phyloP scores from a whole-genome alignment of 2,329 filamentous ascomycete species.

The Phialemonium atrogriseum region DNA sequence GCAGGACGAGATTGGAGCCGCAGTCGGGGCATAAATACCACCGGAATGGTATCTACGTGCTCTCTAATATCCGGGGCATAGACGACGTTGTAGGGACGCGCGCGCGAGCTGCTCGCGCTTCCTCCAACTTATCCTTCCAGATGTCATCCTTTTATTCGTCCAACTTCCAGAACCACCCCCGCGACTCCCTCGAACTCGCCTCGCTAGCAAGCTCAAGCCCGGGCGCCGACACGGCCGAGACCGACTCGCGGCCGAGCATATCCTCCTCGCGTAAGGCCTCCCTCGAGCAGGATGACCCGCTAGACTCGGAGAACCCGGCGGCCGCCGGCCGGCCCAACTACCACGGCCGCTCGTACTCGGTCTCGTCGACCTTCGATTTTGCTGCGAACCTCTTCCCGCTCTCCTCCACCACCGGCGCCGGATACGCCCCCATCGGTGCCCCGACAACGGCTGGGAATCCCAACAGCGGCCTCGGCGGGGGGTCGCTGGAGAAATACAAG shows the following conservation, averaged over 20 bases:
- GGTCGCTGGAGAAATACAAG: conserved; percentile 90
- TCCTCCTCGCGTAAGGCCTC: conserved; percentile 90
- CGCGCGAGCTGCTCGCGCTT: too few species aligned
- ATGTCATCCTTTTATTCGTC: conserved; percentile 35
- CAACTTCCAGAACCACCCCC: conserved; percentile 40
- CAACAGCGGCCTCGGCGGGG: conserved; percentile 55
- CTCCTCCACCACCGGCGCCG: conserved; percentile 62
- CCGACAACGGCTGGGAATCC: conserved; percentile 51
- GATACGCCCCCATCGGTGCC: conserved; percentile 81
- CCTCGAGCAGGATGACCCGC: conserved; percentile 76
- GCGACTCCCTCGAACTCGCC: conserved; percentile 94
- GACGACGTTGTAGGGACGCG: too few species aligned
- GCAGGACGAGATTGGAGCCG: too few species aligned
- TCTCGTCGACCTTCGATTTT: conserved; percentile 93
- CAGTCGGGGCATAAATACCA: too few species aligned
- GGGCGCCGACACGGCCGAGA: conserved; percentile 51
- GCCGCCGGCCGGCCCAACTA: conserved; percentile 28
- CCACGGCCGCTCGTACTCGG: conserved; percentile 67
- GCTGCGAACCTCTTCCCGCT: conserved; percentile 87
- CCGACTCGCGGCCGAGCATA: conserved; percentile 73
- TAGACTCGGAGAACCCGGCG: conserved; percentile 53
- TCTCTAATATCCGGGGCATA: too few species aligned
- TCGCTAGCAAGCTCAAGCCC: conserved; percentile 82
- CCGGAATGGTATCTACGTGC: too few species aligned
- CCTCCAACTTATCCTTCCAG: conserved; percentile 5